Conservation (phyloP, 192 early-diverging fungal genomes). For the Coemansia sp. region DNA sequence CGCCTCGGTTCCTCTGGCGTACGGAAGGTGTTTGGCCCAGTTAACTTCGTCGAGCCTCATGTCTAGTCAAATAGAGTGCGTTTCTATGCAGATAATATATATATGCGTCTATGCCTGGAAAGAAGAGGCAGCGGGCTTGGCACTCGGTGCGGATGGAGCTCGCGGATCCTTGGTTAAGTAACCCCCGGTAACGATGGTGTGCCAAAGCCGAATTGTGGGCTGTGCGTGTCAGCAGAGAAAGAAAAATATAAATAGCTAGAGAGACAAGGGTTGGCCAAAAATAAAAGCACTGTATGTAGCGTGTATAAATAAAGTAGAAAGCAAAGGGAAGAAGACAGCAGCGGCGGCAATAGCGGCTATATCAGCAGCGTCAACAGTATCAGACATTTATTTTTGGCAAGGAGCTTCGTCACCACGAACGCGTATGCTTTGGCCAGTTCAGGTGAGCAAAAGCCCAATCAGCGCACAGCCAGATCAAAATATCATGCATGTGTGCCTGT, state of each 20-base stretch:
- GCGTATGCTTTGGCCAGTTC: neutral
- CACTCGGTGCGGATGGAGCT: neutral
- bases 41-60: constrained; percentile 52
- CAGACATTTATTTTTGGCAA: neutral
- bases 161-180: neutral
- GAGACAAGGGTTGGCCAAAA: neutral
- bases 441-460: neutral
- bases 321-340: neutral
- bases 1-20: constrained; percentile 43
- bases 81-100: constrained; percentile 12
- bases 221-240: neutral
- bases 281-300: neutral
- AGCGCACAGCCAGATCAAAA: neutral
- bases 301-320: neutral
- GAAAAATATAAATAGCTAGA: neutral
- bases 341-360: neutral
- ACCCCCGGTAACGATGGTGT: neutral
- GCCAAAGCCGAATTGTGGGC: neutral
- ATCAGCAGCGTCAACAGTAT: too few relatives aligned
- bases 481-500: neutral
- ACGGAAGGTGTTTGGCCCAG: constrained; percentile 48
- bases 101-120: neutral
- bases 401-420: neutral
- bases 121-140: neutral
- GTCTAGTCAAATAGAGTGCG: constrained; percentile 13